Conservation (phyloP, 305 asterid genomes). For the Salvia sclarea region DNA sequence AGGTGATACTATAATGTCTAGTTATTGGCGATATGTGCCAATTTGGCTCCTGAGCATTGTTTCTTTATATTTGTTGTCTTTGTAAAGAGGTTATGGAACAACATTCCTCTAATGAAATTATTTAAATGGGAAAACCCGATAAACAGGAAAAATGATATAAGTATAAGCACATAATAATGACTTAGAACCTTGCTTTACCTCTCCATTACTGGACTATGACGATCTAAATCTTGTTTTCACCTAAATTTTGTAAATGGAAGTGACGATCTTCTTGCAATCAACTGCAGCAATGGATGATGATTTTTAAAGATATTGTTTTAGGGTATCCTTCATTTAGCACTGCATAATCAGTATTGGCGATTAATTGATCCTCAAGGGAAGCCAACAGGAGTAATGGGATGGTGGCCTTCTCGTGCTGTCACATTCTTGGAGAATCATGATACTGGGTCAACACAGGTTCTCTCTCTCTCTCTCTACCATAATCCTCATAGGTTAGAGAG, state of each 20-base stretch:
- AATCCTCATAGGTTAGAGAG: too few species aligned
- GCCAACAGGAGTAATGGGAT: conserved; percentile 70
- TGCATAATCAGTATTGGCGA: conserved; percentile 51
- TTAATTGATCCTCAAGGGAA: conserved; percentile 59
- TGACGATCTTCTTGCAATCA: conserved; percentile 1
- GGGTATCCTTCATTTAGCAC: conserved; percentile 28
- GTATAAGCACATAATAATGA: not conserved
- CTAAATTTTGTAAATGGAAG: not conserved
- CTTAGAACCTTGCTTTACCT: not conserved
- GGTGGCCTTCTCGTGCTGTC: conserved; percentile 75
- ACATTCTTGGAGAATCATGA: conserved; percentile 69
- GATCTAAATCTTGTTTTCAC: not conserved
- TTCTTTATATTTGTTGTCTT: not conserved
- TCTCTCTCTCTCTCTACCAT: not conserved
- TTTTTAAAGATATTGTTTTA: not conserved
- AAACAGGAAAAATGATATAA: not conserved
- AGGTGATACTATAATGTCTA: not conserved
- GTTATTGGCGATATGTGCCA: not conserved
- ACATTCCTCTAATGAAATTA: not conserved
- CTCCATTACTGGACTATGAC: not conserved
- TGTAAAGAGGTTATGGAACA: not conserved
- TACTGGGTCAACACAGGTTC: conserved; percentile 68
- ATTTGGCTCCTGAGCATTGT: not conserved
- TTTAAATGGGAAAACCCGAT: not conserved
- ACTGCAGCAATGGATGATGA: conserved; percentile 5